Conservation (phyloP, 768 basidiomycete species). For the Galerina sulciceps region DNA sequence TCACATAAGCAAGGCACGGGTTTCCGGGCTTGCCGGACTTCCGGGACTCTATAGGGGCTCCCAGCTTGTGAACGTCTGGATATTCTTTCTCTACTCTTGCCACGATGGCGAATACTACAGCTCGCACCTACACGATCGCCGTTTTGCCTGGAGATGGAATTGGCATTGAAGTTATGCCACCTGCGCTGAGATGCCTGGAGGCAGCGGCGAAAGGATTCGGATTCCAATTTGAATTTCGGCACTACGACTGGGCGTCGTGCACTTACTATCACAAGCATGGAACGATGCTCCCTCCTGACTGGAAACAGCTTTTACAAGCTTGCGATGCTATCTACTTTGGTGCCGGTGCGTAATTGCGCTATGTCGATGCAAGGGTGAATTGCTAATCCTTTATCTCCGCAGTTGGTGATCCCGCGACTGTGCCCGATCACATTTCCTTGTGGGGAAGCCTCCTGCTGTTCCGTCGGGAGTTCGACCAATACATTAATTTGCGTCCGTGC, state of each 20-base stretch:
- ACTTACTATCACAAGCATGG: constrained; percentile 51
- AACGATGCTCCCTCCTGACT: constrained; percentile 48
- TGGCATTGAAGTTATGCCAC: constrained; percentile 55
- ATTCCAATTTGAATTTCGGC: constrained; percentile 47
- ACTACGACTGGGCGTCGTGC: constrained; percentile 52
- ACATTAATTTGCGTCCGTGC: constrained; percentile 53
- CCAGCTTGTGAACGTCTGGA: too few species aligned
- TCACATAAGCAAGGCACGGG: too few species aligned
- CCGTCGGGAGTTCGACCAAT: constrained; percentile 56
- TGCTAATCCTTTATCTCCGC: constrained; percentile 9
- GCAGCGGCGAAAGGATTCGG: constrained; percentile 46
- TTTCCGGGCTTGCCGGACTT: too few species aligned
- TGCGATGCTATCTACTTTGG: constrained; percentile 56
- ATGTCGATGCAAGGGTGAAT: neutral
- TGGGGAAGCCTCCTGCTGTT: constrained; percentile 57
- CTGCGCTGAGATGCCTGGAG: constrained; percentile 49
- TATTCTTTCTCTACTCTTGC: neutral
- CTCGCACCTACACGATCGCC: constrained; percentile 43
- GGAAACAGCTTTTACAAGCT: constrained; percentile 40
- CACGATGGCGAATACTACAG: constrained; percentile 17
- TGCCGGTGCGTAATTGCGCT: constrained; percentile 30
- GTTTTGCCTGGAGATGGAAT: constrained; percentile 59
- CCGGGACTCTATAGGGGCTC: too few species aligned
- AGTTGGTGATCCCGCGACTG: constrained; percentile 51
- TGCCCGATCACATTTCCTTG: constrained; percentile 61